phyloP scores from a whole-genome alignment of 2,329 filamentous ascomycete species.

The Verticillium nonalfalfae region DNA sequence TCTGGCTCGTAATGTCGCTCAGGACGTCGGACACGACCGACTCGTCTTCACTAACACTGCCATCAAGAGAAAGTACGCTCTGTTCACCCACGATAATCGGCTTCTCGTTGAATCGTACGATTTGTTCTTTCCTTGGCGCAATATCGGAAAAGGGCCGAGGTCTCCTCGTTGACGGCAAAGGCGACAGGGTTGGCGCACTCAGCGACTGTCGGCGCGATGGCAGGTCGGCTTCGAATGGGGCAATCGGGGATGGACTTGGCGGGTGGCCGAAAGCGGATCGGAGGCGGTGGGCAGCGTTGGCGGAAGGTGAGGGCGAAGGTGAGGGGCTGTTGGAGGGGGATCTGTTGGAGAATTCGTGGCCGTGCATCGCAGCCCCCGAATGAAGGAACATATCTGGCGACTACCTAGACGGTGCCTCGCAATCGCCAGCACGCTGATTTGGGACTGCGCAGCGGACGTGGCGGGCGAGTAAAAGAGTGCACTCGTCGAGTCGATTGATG shows the following conservation, averaged over 20 bases:
- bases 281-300: constrained; percentile 36
- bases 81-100: constrained; percentile 18
- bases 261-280: constrained; percentile 30
- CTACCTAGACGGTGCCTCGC: neutral
- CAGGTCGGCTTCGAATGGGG: constrained; percentile 26
- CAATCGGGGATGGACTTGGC: constrained; percentile 1
- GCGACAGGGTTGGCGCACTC: constrained; percentile 1
- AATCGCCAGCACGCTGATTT: neutral
- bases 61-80: constrained; percentile 9
- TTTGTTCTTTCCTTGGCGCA: constrained; percentile 30
- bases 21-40: constrained; percentile 32
- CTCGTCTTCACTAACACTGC: constrained; percentile 41
- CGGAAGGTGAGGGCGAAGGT: constrained; percentile 28
- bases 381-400: constrained; percentile 48
- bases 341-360: constrained; percentile 48
- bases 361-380: constrained; percentile 52
- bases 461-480: neutral
- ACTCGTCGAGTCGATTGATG: neutral
- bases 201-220: constrained; percentile 19
- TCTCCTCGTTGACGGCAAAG: neutral
- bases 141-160: constrained; percentile 29
- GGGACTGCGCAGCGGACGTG: neutral
- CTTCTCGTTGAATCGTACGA: constrained; percentile 40
- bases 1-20: constrained; percentile 29
- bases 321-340: constrained; percentile 23